These are phyloP conservation scores for Aureococcus anophagefferens DNA, from an alignment of 108 stramenopile species.

Conservation along the genomic window DNA sequence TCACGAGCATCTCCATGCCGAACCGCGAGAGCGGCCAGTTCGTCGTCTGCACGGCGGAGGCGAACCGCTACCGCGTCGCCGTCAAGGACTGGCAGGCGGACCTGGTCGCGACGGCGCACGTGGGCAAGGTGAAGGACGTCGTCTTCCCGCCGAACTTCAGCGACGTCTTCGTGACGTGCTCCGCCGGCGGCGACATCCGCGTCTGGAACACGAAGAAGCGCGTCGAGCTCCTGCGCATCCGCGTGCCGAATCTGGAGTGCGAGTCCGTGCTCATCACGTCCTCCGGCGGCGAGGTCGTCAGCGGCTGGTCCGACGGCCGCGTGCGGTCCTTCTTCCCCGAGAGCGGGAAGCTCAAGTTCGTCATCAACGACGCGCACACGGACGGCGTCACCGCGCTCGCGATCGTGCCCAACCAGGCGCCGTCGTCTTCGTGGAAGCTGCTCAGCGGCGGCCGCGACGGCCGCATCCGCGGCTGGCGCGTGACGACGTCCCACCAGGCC, in stretches of 20 bases:
- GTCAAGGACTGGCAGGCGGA: conserved; percentile 49
- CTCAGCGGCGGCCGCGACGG: conserved; percentile 71
- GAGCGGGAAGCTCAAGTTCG: conserved; percentile 67
- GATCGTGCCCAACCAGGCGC: conserved; percentile 46
- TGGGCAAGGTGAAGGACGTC: conserved; percentile 61
- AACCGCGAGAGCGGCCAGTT: conserved; percentile 45
- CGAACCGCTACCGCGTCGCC: conserved; percentile 56
- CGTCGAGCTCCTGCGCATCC: conserved; percentile 70
- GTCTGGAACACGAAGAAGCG: conserved; percentile 63
- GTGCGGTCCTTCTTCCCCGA: conserved; percentile 78
- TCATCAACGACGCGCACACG: conserved; percentile 64
- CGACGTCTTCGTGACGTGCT: conserved; percentile 63
- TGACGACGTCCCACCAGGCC: conserved; percentile 55
- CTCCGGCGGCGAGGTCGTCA: conserved; percentile 54
- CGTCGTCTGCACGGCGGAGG: conserved; percentile 52
- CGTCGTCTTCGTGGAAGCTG: conserved; percentile 47
- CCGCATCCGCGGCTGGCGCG: conserved; percentile 66
- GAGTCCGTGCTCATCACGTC: conserved; percentile 55
- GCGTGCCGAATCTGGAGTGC: conserved; percentile 73
- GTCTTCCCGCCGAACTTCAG: conserved; percentile 57
- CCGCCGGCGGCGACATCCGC: conserved; percentile 60
- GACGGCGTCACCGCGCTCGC: conserved; percentile 65
- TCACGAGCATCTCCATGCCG: conserved; percentile 52
- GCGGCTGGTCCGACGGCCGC: conserved; percentile 78
- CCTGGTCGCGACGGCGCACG: conserved; percentile 68